Base-by-base conservation (phyloP, 768 basidiomycete genomes). In the Plicaturopsis crispa region DNA sequence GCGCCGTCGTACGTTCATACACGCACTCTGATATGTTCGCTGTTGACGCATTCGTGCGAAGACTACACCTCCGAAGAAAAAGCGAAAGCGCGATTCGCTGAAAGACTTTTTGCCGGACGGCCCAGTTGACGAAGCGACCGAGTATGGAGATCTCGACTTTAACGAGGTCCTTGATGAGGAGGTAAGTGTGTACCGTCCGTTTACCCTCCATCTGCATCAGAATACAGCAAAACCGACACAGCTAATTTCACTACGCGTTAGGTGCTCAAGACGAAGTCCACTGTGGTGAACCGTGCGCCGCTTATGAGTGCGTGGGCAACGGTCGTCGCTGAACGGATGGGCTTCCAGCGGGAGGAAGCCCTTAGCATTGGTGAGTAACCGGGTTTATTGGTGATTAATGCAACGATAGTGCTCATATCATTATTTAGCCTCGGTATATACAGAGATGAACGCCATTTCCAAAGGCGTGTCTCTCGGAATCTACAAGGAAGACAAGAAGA, bases 291-390 rank as follows among this genome's bases (percentile, higher is more conserved):
- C 57, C 80, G 94, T 17, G 93, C 94, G 1, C 94, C 94, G 0
- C 69, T 97, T 32, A 87, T 97, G 86, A 91, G 82, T 39, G 90
- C 85, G 2, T 98, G 94, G 94, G 79, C 89, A 2, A 84, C 73
- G 36, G 60, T 89, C 23, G 87, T 97, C 19, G 84, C 88, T 3
- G 87, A 90, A 49, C 70, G 80, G 26, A 67, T 96, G 45, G 87
- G 91, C 2, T 98, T 98, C 57, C 72, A 78, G 36, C 69, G 83
- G 42, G 80, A 88, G 50, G 94, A 98, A 61, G 88, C 94, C 2
- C 64, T 98, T 28, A 92, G 88, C 46, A 87, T 98, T 39, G 91
- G 92, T 84, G 47, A 22, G 68, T 49, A n/a, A 41, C 14, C 8
- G 10, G 12, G 11, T 16, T 4, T 10, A 36, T 7, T 23, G 24